These are phyloP conservation scores for Monosporascus sp. DNA, from an alignment of 2,329 filamentous ascomycete species.

Conservation along the genomic window DNA sequence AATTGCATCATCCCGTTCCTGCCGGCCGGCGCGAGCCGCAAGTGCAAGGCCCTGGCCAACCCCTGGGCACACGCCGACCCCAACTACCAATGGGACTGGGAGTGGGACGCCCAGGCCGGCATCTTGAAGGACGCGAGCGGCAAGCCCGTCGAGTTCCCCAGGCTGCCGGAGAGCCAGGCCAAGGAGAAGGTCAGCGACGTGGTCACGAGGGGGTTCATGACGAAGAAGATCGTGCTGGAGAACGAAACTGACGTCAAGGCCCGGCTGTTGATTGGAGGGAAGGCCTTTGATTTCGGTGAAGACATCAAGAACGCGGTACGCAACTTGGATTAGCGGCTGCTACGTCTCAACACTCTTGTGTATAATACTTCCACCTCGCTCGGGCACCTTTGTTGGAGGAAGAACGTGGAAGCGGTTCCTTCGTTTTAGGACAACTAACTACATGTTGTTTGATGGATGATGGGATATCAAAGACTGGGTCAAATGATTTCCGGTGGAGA, in stretches of 20 bases:
- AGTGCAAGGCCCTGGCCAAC: slow-evolving; percentile 23
- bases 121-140: slow-evolving; percentile 14
- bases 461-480: no score
- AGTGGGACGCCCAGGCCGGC: slow-evolving; percentile 18
- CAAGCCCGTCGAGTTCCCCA: slow-evolving; percentile 17
- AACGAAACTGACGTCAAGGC: slow-evolving; percentile 21
- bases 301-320: slow-evolving; percentile 8
- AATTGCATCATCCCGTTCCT: slow-evolving; percentile 22
- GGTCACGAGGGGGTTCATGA: slow-evolving; percentile 15
- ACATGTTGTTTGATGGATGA: no score
- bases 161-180: slow-evolving; percentile 4
- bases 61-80: slow-evolving; percentile 24
- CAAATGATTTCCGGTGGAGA: no score
- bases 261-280: slow-evolving; percentile 15
- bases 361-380: background rate
- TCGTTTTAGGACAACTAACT: no score
- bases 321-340: background rate
- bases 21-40: slow-evolving; percentile 21
- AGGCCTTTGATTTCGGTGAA: slow-evolving; percentile 21
- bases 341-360: background rate
- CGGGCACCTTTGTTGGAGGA: no score
- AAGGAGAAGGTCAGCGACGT: slow-evolving; percentile 12
- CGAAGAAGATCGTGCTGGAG: slow-evolving; percentile 22
- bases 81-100: slow-evolving; percentile 22
- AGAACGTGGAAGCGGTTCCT: no score